Percentiles rank a stretch among this genome's conserved stretches.
Conservation (phyloP, 345 rosid genomes). For the Punica granatum region DNA sequence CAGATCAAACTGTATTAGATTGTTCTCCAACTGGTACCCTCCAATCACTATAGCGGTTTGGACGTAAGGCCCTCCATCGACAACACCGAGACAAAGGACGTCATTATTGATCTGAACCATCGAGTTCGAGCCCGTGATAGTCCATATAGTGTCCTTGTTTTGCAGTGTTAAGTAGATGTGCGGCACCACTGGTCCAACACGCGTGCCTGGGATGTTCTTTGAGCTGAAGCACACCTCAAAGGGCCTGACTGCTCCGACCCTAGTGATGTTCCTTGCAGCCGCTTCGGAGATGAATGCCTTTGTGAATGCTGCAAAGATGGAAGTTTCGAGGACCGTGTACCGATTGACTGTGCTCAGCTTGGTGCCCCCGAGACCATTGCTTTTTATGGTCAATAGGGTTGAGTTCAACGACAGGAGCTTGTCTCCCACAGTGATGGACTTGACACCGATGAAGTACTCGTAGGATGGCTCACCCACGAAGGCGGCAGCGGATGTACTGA, state of each 20-base stretch:
- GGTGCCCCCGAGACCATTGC: slow-evolving; percentile 49
- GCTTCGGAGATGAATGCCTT: slow-evolving; percentile 32
- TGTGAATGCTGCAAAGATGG: slow-evolving; percentile 45
- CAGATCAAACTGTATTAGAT: slow-evolving; percentile 31
- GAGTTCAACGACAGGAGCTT: slow-evolving; percentile 23
- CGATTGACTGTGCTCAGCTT: slow-evolving; percentile 66
- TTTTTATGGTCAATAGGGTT: slow-evolving; percentile 21
- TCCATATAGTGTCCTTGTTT: slow-evolving; percentile 23
- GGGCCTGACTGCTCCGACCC: slow-evolving; percentile 37
- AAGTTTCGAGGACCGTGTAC: slow-evolving; percentile 45
- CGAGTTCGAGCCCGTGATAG: slow-evolving; percentile 32
- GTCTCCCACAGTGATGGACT: slow-evolving; percentile 30
- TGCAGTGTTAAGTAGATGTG: slow-evolving; percentile 29
- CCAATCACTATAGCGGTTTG: slow-evolving; percentile 33
- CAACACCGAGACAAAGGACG: slow-evolving; percentile 28
- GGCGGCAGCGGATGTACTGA: slow-evolving; percentile 15
- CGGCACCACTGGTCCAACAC: slow-evolving; percentile 33
- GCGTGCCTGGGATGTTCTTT: slow-evolving; percentile 26
- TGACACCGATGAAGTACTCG: slow-evolving; percentile 37
- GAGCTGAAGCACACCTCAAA: slow-evolving; percentile 53
- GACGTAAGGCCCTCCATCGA: slow-evolving; percentile 26
- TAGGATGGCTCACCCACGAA: slow-evolving; percentile 21
- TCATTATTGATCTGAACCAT: slow-evolving; percentile 30
- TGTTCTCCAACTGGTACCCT: slow-evolving; percentile 33
- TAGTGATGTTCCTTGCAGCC: slow-evolving; percentile 29